A percentile compares a stretch with the other conserved stretches of the same genome.
Conservation (phyloP, 768 basidiomycete genomes). For the Tylopilus balloui region DNA sequence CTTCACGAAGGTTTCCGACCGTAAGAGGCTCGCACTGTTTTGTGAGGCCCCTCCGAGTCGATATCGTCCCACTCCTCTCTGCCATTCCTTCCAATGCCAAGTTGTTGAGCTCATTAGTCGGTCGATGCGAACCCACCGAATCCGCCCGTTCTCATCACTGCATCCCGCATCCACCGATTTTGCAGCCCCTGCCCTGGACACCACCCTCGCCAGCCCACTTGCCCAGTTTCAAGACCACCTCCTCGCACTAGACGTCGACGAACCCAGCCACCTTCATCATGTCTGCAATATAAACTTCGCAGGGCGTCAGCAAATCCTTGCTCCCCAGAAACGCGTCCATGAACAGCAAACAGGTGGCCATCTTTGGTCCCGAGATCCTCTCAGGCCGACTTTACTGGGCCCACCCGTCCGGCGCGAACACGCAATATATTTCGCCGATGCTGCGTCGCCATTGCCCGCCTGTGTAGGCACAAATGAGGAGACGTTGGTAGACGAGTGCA, state of each 20-base stretch:
- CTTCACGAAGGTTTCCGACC: conserved; percentile 15
- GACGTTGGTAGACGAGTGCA: conserved; percentile 29
- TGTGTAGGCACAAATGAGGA: conserved; percentile 28
- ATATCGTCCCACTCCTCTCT: conserved; percentile 26
- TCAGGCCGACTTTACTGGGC: conserved; percentile 27
- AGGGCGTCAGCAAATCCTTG: conserved; percentile 10
- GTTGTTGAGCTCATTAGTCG: too few relatives aligned
- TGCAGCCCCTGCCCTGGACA: conserved; percentile 10
- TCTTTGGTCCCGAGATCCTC: conserved; percentile 12
- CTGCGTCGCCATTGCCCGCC: conserved; percentile 27
- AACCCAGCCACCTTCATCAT: conserved; percentile 21
- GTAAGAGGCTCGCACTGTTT: conserved; percentile 1
- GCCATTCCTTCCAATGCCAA: too few relatives aligned
- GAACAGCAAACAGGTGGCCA: conserved; percentile 4
- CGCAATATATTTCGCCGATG: conserved; percentile 22
- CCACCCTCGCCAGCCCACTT: conserved; percentile 25
- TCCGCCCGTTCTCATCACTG: conserved; percentile 18
- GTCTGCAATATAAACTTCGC: conserved; percentile 11
- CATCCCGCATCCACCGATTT: conserved; percentile 18
- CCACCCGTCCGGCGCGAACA: conserved; percentile 28
- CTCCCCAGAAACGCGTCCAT: conserved; percentile 9
- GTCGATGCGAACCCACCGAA: too few relatives aligned
- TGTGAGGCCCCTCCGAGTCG: conserved; percentile 12
- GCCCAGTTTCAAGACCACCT: conserved; percentile 16
- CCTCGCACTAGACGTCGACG: conserved; percentile 13